Base-by-base conservation (phyloP, 2,329 filamentous ascomycete species). In the Escovopsis sp. region DNA sequence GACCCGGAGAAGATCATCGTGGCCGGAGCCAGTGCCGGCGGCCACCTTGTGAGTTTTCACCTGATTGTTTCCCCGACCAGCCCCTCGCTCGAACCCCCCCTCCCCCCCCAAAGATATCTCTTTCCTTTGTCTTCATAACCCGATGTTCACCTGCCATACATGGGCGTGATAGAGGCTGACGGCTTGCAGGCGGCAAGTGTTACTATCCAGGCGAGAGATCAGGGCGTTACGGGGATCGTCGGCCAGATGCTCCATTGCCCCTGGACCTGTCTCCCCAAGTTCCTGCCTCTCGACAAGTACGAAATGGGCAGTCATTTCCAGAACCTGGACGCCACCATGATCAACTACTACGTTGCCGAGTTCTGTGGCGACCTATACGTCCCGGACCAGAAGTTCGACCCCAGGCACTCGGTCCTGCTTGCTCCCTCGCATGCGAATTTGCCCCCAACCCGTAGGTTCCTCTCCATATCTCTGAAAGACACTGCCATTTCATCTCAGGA, bases 181-280 rank as follows among this genome's bases (percentile, higher is more conserved):
- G 11, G 27, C 8, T 30, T 30, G 8, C 20, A 36, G 34, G 34
- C 34, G 5, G 34, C 34, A 3, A 14, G 13, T 6, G 11, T 36
- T 6, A 7, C 14, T 13, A 12, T 36, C 20, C 13, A 36, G 20
- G 58, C 57, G 15, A 54, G 57, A 29, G 57, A 57, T 12, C 50
- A 55, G 9, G 48, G 51, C 25, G 47, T 62, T 37, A 48, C 52
- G 1, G 58, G 60, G 7, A 51, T 64, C 35, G 40, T 56, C 35
- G 58, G 48, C 9, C 56, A 62, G 42, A 39, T 58, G 7, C 53
- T 64, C 38, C 53, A 55, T 44, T 62, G 58, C 50, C 60, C 61
- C 2, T 50, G 51, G 1, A 54, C 53, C 14, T 57, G 57, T 45
- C 61, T 64, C 46, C 61, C 61, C 37, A 57, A 56, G 38, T 57